Conservation (phyloP, 2,329 filamentous ascomycete genomes). For the Juglanconis sp. region DNA sequence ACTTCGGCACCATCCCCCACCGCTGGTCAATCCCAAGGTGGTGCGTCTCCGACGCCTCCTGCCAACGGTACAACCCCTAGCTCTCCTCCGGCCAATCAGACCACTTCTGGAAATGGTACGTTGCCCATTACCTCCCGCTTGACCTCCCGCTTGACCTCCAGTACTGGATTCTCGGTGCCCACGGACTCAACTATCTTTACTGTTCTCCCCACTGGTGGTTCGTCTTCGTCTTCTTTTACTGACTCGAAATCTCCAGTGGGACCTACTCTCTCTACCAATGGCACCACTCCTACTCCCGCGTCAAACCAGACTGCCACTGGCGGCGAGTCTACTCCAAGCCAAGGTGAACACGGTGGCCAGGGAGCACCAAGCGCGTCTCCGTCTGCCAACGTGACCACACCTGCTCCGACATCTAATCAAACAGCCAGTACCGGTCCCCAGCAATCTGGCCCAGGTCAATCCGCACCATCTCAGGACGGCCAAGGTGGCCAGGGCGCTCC, state of each 20-base stretch:
- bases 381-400: slow-evolving; percentile 4
- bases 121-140: slow-evolving; percentile 1
- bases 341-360: background rate
- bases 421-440: background rate
- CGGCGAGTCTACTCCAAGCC: background rate
- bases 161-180: background rate
- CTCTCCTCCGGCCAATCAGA: slow-evolving; percentile 8
- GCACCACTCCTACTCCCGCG: slow-evolving; percentile 5
- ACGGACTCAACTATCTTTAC: slow-evolving; percentile 11
- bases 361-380: background rate
- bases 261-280: slow-evolving; percentile 9
- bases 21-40: background rate
- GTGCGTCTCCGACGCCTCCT: slow-evolving; percentile 5
- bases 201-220: slow-evolving; percentile 2
- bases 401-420: slow-evolving; percentile 4
- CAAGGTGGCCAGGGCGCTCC: slow-evolving; percentile 5
- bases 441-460: background rate
- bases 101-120: slow-evolving; percentile 9
- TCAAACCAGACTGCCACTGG: slow-evolving; percentile 4
- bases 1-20: background rate
- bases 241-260: slow-evolving; percentile 6
- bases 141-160: background rate
- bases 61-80: slow-evolving; percentile 3
- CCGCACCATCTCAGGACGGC: background rate
- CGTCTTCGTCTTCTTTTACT: background rate